phyloP scores from a whole-genome alignment of 192 early-diverging fungal genomes.

The Jimgerdemannia flammicorona region DNA sequence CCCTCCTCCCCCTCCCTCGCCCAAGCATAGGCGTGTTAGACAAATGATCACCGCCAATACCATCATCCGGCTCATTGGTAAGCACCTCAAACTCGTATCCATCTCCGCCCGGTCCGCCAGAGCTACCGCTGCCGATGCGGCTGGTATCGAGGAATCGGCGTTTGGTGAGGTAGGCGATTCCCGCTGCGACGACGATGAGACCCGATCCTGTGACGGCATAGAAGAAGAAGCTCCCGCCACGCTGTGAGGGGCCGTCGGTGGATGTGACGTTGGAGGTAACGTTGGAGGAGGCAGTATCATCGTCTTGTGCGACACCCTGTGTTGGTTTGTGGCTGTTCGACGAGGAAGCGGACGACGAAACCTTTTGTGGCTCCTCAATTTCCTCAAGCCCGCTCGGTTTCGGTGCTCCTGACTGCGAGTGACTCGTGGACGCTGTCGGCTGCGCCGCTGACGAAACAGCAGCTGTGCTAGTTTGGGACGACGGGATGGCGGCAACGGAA shows the following conservation, averaged over 20 bases:
- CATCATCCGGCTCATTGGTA: not conserved
- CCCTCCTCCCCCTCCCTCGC: not conserved
- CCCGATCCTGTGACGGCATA: not conserved
- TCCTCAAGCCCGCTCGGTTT: not conserved
- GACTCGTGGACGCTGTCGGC: too few relatives aligned
- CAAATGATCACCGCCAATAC: not conserved
- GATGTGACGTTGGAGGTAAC: not conserved
- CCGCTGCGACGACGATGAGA: not conserved
- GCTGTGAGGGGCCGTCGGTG: not conserved
- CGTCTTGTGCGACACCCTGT: too few relatives aligned
- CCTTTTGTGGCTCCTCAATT: not conserved
- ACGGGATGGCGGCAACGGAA: too few relatives aligned
- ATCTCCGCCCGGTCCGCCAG: not conserved
- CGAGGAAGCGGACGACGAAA: too few relatives aligned
- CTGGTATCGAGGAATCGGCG: not conserved
- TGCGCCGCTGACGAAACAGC: too few relatives aligned
- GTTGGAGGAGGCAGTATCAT: not conserved
- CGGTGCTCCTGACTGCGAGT: too few relatives aligned
- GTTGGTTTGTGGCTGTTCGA: not conserved
- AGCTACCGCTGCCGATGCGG: not conserved
- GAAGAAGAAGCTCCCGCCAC: not conserved
- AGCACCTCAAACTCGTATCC: slow-evolving; percentile 5
- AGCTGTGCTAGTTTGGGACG: too few relatives aligned
- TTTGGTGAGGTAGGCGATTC: slow-evolving; percentile 1
- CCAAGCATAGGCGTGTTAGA: not conserved